These are phyloP conservation scores for Cryphonectria nitschkei DNA, from an alignment of 2,329 filamentous ascomycete genomes.

Conservation along the genomic window DNA sequence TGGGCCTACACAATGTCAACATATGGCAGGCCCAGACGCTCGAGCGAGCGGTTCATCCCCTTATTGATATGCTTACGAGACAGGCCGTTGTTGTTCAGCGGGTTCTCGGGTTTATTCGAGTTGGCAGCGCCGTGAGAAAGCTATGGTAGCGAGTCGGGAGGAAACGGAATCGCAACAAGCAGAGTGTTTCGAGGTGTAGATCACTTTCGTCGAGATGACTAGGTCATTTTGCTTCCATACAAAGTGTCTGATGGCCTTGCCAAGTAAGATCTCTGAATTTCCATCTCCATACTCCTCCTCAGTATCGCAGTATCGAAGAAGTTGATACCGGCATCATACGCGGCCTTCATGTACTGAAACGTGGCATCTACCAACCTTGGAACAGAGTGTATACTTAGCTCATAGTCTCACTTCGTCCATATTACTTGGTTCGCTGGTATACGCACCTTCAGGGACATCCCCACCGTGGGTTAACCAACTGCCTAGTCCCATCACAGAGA, in stretches of 20 bases:
- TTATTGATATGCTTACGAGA: slow-evolving; percentile 73
- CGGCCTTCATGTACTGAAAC: slow-evolving; percentile 64
- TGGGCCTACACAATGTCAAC: slow-evolving; percentile 73
- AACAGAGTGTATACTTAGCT: slow-evolving; percentile 34
- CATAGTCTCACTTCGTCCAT: neutral
- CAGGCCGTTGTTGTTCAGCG: slow-evolving; percentile 69
- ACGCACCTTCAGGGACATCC: neutral
- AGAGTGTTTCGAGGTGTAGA: neutral
- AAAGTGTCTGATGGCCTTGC: slow-evolving; percentile 61
- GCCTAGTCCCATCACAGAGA: slow-evolving; percentile 4
- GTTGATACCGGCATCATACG: slow-evolving; percentile 63
- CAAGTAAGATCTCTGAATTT: slow-evolving; percentile 66
- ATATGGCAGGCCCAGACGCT: slow-evolving; percentile 61
- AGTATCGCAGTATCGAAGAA: slow-evolving; percentile 61
- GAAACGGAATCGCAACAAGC: neutral
- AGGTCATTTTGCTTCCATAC: slow-evolving; percentile 65
- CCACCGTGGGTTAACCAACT: neutral
- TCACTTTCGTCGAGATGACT: slow-evolving; percentile 63
- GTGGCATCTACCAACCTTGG: slow-evolving; percentile 43
- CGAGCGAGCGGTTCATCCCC: slow-evolving; percentile 62
- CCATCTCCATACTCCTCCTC: slow-evolving; percentile 59
- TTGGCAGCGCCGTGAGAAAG: neutral
- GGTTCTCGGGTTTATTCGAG: slow-evolving; percentile 43
- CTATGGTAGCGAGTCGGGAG: neutral
- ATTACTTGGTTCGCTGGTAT: neutral